Conservation (phyloP, 176 grass and related monocot species). For the Tuctoria greenei region DNA sequence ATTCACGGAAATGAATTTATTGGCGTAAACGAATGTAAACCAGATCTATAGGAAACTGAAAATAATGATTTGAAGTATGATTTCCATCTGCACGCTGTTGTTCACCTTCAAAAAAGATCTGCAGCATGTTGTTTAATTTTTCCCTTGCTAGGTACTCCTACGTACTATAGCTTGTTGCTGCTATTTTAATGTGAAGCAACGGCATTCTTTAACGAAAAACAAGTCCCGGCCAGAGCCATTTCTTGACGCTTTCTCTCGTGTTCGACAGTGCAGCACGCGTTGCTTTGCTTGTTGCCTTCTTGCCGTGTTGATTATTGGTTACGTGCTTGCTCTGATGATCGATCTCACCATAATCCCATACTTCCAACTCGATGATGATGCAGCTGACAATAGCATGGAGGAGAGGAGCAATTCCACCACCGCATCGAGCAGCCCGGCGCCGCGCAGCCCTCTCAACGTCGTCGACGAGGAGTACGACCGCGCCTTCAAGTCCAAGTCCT, state of each 20-base stretch:
- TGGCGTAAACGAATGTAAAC: background rate
- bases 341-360: too few species aligned
- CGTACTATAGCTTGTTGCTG: background rate
- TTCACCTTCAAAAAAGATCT: background rate
- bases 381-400: background rate
- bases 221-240: background rate
- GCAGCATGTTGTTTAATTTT: too few species aligned
- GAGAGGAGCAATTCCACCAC: constrained; percentile 29
- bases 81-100: constrained; percentile 9
- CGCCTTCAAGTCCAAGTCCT: constrained; percentile 72
- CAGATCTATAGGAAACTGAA: background rate
- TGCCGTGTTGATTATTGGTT: too few species aligned
- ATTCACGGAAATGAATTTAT: background rate
- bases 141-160: background rate
- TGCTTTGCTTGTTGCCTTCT: background rate
- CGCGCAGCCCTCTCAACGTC: constrained; percentile 42
- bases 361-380: background rate
- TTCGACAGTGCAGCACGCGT: background rate
- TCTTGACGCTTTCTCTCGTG: constrained; percentile 35
- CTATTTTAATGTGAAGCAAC: constrained; percentile 37
- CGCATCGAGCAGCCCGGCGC: background rate
- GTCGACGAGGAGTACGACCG: constrained; percentile 87
- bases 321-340: too few species aligned
- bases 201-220: background rate
- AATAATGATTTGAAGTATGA: background rate